Base-by-base conservation (phyloP, 1,139 yeast genomes). In the Candida labiduridarum region DNA sequence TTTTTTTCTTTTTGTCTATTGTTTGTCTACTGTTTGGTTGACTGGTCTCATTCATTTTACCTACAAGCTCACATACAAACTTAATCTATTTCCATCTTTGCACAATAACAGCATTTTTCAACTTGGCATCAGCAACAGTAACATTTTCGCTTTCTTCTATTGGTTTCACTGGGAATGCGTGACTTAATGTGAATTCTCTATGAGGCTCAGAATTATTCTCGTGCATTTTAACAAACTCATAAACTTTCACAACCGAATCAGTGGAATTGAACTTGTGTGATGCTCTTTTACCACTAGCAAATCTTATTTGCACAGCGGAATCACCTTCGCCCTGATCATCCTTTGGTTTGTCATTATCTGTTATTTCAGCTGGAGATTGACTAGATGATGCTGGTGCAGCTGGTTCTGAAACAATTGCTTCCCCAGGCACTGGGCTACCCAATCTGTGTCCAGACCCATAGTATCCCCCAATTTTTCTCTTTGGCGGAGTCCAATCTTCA, bases 341-440 rank as follows among this genome's bases (percentile, higher is more conserved):
- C 11, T 56, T 46, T 25, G 59, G 56, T 52, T 64, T 63, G 31
- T 57, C 58, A 30, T 56, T 59, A n/a, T 64, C 51, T 11, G 60
- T 59, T 45, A 60, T 45, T 31, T 47, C 43, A 8, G 19, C 30
- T 25, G 48, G 27, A 27, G 45, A 29, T 15, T 40, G 43, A n/a
- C 22, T 27, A 10, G 46, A 30, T 3, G 29, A 25, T 7, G 6
- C 29, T 8, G 29, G 3, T 25, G 29, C 29, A 25, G 48, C 14
- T 4, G 47, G 11, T 11, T 38, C 49, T 27, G 27, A 43, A 40
- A 40, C 30, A 22, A 14, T 69, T 61, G n/a, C 60, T 50, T 86
- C 92, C 0, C 94, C 89, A 0, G 96, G 94, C 10, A 89, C 87
- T 1, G 95, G 96, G 1, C 94, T 85, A 1, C 99, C 99, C 50